Conservation (phyloP, 805 yeast genomes). For the Saccharomycopsis sp. region DNA sequence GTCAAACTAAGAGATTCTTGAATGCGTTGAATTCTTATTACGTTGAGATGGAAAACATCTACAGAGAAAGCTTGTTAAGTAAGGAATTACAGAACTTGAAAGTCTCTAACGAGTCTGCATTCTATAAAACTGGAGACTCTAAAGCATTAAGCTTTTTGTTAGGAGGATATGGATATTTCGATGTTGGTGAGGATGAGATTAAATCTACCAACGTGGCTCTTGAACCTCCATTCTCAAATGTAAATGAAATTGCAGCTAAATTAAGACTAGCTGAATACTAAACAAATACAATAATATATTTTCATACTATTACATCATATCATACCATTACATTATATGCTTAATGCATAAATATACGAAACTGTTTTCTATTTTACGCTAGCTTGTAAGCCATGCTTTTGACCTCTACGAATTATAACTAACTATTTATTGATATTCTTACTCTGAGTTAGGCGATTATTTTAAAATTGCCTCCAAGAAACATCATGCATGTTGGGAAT, state of each 20-base stretch:
- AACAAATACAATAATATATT: neutral
- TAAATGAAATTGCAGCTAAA: neutral
- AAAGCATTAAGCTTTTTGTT: constrained; percentile 36
- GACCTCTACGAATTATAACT: too few relatives aligned
- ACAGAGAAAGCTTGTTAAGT: constrained; percentile 27
- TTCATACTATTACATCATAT: too few relatives aligned
- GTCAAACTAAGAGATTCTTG: constrained; percentile 76
- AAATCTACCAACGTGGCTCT: constrained; percentile 34
- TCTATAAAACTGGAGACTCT: constrained; percentile 22
- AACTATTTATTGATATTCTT: too few relatives aligned
- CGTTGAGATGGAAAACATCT: constrained; percentile 49
- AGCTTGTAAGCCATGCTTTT: too few relatives aligned
- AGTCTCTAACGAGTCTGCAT: neutral
- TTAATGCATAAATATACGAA: too few relatives aligned
- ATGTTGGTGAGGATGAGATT: constrained; percentile 60
- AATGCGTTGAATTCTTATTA: constrained; percentile 60
- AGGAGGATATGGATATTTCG: constrained; percentile 88
- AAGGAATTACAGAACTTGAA: constrained; percentile 6
- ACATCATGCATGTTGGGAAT: too few relatives aligned
- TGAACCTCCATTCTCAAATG: constrained; percentile 6
- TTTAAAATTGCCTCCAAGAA: too few relatives aligned
- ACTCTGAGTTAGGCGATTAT: too few relatives aligned
- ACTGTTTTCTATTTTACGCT: too few relatives aligned
- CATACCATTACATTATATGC: too few relatives aligned
- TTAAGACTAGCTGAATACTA: neutral